Conservation (phyloP, 306 rosid species). For the Adenanthera pavonina region DNA sequence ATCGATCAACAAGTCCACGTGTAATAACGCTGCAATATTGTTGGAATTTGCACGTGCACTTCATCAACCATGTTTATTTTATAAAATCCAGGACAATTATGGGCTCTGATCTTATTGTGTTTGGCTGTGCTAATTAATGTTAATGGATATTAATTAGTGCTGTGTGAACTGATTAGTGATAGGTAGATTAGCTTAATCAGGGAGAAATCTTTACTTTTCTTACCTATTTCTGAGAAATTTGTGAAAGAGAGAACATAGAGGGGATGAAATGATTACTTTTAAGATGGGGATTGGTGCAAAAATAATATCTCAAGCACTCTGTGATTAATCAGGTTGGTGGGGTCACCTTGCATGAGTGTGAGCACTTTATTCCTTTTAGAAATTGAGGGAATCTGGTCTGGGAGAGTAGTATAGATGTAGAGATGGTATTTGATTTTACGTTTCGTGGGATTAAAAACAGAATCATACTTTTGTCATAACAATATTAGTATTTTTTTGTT, state of each 20-base stretch:
- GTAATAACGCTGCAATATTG: not conserved
- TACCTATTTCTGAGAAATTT: too few species aligned
- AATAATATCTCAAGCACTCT: conserved; percentile 11
- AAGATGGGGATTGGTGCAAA: conserved; percentile 50
- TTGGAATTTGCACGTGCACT: too few species aligned
- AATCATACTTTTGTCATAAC: not conserved
- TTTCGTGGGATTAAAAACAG: not conserved
- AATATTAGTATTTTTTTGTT: too few species aligned
- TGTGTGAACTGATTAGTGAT: too few species aligned
- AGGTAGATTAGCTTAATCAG: too few species aligned
- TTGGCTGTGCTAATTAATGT: not conserved
- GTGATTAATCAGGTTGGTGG: conserved; percentile 36
- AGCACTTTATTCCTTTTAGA: conserved; percentile 9
- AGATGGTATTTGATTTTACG: not conserved
- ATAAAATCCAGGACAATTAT: not conserved
- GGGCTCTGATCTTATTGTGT: too few species aligned
- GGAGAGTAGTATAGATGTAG: not conserved
- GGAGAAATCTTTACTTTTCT: too few species aligned
- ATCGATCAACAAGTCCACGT: not conserved
- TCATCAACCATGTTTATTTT: too few species aligned
- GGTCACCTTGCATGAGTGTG: conserved; percentile 32
- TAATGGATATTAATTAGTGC: too few species aligned
- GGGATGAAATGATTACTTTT: conserved; percentile 1
- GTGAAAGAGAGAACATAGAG: conserved; percentile 38
- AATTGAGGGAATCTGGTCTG: conserved; percentile 51